These are phyloP conservation scores for Ophiosphaerella narmari DNA, from an alignment of 2,329 filamentous ascomycete genomes.

Conservation along the genomic window DNA sequence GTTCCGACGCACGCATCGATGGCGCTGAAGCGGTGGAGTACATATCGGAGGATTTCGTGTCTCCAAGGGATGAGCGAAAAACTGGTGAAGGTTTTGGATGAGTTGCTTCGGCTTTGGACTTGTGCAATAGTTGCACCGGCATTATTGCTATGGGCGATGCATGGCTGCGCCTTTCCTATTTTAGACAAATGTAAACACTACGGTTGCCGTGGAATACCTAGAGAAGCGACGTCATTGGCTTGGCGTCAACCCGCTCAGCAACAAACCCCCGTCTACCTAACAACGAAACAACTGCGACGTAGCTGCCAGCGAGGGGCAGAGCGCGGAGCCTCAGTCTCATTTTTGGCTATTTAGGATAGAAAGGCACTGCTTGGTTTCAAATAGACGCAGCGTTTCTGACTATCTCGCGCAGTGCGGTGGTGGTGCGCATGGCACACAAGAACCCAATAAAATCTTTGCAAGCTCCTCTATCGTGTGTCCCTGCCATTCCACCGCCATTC, in stretches of 20 bases:
- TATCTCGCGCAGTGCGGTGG: too few species aligned
- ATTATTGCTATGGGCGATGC: constrained; percentile 8
- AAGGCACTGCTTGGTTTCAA: background rate
- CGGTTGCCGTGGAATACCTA: constrained; percentile 25
- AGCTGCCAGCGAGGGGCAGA: constrained; percentile 10
- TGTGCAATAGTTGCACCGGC: constrained; percentile 40
- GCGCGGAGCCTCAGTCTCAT: constrained; percentile 1
- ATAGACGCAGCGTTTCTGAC: too few species aligned
- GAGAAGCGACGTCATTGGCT: constrained; percentile 34
- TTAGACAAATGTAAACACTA: constrained; percentile 36
- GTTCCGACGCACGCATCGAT: constrained; percentile 50
- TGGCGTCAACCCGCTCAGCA: constrained; percentile 10
- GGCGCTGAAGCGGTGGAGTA: constrained; percentile 50
- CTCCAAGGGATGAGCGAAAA: constrained; percentile 34
- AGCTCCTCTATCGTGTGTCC: too few species aligned
- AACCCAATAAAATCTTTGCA: too few species aligned
- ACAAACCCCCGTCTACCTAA: background rate
- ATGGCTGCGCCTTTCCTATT: constrained; percentile 25
- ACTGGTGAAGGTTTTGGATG: constrained; percentile 23
- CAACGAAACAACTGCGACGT: constrained; percentile 14
- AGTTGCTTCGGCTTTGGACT: constrained; percentile 30
- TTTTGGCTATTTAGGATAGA: constrained; percentile 4
- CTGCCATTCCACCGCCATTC: background rate
- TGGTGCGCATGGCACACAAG: too few species aligned
- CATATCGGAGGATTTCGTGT: constrained; percentile 31